Evolutionary conservation across 176 grass and related monocot species (phyloP).

Genomic region (Dendrocalamus sinicus): DNA sequence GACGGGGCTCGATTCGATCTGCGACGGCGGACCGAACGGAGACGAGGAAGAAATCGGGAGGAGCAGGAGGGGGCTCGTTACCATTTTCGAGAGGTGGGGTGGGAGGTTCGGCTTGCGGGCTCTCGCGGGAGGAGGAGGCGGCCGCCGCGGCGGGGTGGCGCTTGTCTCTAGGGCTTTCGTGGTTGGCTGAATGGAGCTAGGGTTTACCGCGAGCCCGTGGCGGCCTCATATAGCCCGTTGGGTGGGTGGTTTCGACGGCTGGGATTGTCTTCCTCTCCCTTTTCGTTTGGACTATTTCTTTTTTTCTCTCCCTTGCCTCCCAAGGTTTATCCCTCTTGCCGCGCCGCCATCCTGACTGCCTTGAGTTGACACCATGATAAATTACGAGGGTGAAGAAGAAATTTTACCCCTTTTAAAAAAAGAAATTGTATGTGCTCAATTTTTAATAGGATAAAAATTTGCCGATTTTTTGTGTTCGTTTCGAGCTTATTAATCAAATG

Average conservation of each 20-base stretch:
- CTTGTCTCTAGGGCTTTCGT: constrained; percentile 38
- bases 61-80: not conserved
- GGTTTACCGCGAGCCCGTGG: constrained; percentile 33
- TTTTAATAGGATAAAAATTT: not conserved
- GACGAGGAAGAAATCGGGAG: not conserved
- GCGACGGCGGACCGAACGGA: not conserved
- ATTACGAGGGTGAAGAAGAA: not conserved
- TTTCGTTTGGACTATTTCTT: too few relatives aligned
- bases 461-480: not conserved
- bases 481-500: not conserved
- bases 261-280: too few relatives aligned
- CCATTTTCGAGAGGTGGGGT: constrained; percentile 30
- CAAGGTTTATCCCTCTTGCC: too few relatives aligned
- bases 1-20: constrained; percentile 6
- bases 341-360: too few relatives aligned
- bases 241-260: constrained; percentile 39
- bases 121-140: not conserved
- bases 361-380: too few relatives aligned
- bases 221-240: constrained; percentile 40
- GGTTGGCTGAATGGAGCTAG: constrained; percentile 28
- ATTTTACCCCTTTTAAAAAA: not conserved
- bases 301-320: too few relatives aligned
- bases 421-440: not conserved
- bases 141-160: constrained; percentile 34
- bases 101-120: not conserved